phyloP scores from a whole-genome alignment of 169 alveolate species.

The Eimeria falciformis region DNA sequence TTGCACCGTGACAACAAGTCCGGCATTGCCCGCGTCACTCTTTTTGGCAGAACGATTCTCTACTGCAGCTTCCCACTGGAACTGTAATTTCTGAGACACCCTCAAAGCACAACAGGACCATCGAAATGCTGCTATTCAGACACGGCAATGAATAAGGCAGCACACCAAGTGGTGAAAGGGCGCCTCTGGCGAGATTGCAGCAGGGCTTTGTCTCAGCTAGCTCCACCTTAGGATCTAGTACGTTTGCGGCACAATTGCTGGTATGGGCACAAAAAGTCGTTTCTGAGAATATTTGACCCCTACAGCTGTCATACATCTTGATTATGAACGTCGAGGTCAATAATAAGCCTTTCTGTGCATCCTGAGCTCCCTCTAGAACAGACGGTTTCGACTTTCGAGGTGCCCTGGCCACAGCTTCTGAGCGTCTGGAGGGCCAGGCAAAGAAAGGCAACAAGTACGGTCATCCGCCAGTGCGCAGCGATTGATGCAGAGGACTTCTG shows the following conservation, averaged over 20 bases:
- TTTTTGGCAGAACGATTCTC: constrained; percentile 53
- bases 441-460: neutral
- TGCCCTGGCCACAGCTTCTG: constrained; percentile 39
- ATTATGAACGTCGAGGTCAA: constrained; percentile 58
- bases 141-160: no score
- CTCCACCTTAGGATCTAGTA: no score
- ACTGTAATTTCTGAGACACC: constrained; percentile 66
- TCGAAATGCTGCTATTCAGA: neutral
- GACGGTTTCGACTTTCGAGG: constrained; percentile 62
- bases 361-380: constrained; percentile 41
- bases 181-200: no score
- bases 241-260: no score
- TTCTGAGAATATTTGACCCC: no score
- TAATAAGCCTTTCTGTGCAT: constrained; percentile 45
- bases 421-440: constrained; percentile 17
- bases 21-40: constrained; percentile 71
- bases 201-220: no score
- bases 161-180: no score
- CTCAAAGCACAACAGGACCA: neutral
- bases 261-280: no score
- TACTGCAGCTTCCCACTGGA: constrained; percentile 69
- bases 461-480: neutral
- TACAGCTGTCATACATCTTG: constrained; percentile 30
- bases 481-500: no score
- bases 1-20: constrained; percentile 66